phyloP scores from a whole-genome alignment of 2,329 filamentous ascomycete genomes.

The Ceratocystis cubensis region DNA sequence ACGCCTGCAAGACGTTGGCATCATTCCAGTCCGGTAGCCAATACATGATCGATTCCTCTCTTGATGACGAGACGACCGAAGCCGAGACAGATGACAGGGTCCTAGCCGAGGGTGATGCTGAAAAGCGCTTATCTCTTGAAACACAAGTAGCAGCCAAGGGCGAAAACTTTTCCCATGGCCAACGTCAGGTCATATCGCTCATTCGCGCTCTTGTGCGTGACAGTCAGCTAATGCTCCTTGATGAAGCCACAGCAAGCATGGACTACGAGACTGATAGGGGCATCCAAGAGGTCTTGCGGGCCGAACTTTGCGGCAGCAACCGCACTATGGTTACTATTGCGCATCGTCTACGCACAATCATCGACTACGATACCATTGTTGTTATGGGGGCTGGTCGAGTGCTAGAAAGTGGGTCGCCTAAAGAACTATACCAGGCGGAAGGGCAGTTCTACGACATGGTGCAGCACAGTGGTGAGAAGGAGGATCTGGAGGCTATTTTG shows the following conservation, averaged over 20 bases:
- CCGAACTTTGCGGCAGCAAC: slow-evolving; percentile 35
- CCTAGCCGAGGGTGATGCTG: slow-evolving; percentile 21
- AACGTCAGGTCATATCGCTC: slow-evolving; percentile 38
- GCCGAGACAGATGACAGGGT: not conserved
- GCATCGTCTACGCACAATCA: slow-evolving; percentile 38
- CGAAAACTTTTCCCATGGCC: slow-evolving; percentile 37
- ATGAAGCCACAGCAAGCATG: slow-evolving; percentile 40
- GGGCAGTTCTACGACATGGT: slow-evolving; percentile 44
- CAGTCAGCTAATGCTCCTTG: slow-evolving; percentile 36
- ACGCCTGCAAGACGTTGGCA: slow-evolving; percentile 38
- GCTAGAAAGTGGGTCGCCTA: slow-evolving; percentile 37
- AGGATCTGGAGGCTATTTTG: slow-evolving; percentile 22
- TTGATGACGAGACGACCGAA: slow-evolving; percentile 20
- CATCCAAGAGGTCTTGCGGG: slow-evolving; percentile 35
- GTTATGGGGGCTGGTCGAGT: slow-evolving; percentile 37
- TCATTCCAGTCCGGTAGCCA: slow-evolving; percentile 31
- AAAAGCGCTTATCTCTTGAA: slow-evolving; percentile 28
- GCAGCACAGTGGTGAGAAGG: slow-evolving; percentile 41
- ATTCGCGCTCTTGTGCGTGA: slow-evolving; percentile 36
- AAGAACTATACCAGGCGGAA: slow-evolving; percentile 34
- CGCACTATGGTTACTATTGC: slow-evolving; percentile 39
- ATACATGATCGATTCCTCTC: slow-evolving; percentile 17
- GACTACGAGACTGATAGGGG: slow-evolving; percentile 37
- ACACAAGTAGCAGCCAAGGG: slow-evolving; percentile 34
- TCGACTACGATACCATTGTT: slow-evolving; percentile 40